phyloP scores from a whole-genome alignment of 176 grass and related monocot species.

The Raddia guianensis region DNA sequence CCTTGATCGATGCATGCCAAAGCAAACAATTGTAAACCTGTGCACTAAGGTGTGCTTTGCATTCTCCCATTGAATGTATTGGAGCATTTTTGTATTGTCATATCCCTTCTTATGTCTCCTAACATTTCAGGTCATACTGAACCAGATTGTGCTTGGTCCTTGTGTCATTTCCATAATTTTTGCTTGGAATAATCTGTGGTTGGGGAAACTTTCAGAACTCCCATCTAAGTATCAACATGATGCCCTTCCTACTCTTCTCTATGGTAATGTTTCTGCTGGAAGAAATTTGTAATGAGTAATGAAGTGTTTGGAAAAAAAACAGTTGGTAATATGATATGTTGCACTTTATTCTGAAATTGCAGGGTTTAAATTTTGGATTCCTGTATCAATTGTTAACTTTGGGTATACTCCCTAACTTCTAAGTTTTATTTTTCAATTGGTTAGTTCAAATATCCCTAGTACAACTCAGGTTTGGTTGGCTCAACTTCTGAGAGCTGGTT shows the following conservation, averaged over 20 bases:
- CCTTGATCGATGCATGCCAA: slow-evolving; percentile 81
- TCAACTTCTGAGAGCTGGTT: background rate
- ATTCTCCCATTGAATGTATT: background rate
- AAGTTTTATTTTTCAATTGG: background rate
- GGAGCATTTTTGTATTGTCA: background rate
- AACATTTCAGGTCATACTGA: slow-evolving; percentile 79
- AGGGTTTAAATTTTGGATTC: slow-evolving; percentile 99
- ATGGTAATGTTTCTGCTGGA: slow-evolving; percentile 54
- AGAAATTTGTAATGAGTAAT: background rate
- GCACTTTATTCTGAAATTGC: slow-evolving; percentile 41
- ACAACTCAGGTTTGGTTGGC: slow-evolving; percentile 1
- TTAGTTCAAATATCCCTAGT: slow-evolving; percentile 15
- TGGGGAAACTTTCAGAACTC: slow-evolving; percentile 79
- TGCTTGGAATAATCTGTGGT: slow-evolving; percentile 98
- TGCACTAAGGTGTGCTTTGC: slow-evolving; percentile 70
- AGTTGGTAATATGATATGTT: slow-evolving; percentile 3
- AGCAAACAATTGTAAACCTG: slow-evolving; percentile 62
- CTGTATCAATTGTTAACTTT: slow-evolving; percentile 88
- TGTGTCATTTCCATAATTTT: slow-evolving; percentile 95
- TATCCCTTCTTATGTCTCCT: slow-evolving; percentile 18
- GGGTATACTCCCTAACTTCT: slow-evolving; percentile 54
- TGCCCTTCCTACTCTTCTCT: slow-evolving; percentile 89
- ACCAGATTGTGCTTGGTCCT: slow-evolving; percentile 91
- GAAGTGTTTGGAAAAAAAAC: slow-evolving; percentile 11
- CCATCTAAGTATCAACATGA: slow-evolving; percentile 90